Conservation (phyloP, 345 rosid genomes). For the Pugionium dolabratum region DNA sequence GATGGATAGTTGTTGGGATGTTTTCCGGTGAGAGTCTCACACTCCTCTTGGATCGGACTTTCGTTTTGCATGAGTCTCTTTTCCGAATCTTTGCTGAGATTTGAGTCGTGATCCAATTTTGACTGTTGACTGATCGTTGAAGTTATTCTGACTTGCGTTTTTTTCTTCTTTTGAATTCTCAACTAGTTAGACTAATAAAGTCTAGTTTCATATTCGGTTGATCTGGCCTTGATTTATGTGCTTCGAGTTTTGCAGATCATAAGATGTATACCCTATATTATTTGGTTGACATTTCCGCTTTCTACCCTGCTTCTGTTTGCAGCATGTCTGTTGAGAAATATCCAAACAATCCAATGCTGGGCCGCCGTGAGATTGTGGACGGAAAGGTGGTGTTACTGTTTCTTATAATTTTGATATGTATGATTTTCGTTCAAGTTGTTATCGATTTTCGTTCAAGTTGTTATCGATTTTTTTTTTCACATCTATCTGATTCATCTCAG, state of each 20-base stretch:
- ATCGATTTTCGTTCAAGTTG: background rate
- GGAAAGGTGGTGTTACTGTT: conserved; percentile 53
- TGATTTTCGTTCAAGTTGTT: too few relatives aligned
- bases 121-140: conserved; percentile 33
- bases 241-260: background rate
- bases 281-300: background rate
- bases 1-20: conserved; percentile 86
- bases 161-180: background rate
- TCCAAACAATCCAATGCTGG: conserved; percentile 78
- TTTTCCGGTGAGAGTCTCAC: conserved; percentile 62
- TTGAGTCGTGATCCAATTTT: conserved; percentile 8
- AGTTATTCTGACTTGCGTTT: conserved; percentile 24
- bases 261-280: background rate
- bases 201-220: background rate
- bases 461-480: background rate
- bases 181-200: background rate
- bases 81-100: background rate
- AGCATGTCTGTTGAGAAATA: conserved; percentile 69
- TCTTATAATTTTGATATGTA: background rate
- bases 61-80: background rate
- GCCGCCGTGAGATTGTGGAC: conserved; percentile 60
- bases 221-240: conserved; percentile 15
- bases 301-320: conserved; percentile 17
- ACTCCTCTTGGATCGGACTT: background rate
- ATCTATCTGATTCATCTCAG: conserved; percentile 35